These are phyloP conservation scores for Xylaria bambusicola DNA, from an alignment of 495 filamentous ascomycete species.

Conservation along the genomic window DNA sequence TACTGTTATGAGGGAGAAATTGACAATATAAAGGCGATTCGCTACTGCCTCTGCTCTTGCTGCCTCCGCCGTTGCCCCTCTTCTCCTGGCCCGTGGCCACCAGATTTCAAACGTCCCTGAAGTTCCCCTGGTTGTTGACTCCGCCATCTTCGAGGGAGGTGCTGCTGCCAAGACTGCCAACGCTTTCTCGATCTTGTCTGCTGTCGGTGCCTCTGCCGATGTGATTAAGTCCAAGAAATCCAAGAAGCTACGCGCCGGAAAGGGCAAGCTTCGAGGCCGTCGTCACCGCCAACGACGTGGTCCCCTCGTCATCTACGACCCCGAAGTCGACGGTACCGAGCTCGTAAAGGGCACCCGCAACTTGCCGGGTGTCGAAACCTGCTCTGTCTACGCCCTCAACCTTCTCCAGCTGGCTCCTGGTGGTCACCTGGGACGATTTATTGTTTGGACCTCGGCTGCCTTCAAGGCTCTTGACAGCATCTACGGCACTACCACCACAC, in stretches of 20 bases:
- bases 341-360: constrained; percentile 94
- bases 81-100: constrained; percentile 96
- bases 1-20: background rate
- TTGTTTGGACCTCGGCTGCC: constrained; percentile 96
- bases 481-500: constrained; percentile 86
- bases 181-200: constrained; percentile 82
- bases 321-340: constrained; percentile 88
- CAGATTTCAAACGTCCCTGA: constrained; percentile 88
- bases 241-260: constrained; percentile 92
- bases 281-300: constrained; percentile 96
- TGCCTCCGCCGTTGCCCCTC: constrained; percentile 89
- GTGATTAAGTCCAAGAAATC: constrained; percentile 91
- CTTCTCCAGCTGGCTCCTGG: constrained; percentile 98
- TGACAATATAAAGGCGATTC: constrained; percentile 69
- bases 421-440: constrained; percentile 98
- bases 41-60: constrained; percentile 95
- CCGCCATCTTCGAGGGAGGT: constrained; percentile 75
- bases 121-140: constrained; percentile 94
- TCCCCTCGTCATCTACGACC: constrained; percentile 94
- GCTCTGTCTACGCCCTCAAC: constrained; percentile 90
- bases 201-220: constrained; percentile 85
- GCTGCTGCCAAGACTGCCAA: constrained; percentile 85
- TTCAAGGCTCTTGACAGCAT: constrained; percentile 94
- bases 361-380: constrained; percentile 97
- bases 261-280: constrained; percentile 94